These are phyloP conservation scores for Epichloe gansuensis DNA, from an alignment of 2,329 filamentous ascomycete species.

Conservation along the genomic window DNA sequence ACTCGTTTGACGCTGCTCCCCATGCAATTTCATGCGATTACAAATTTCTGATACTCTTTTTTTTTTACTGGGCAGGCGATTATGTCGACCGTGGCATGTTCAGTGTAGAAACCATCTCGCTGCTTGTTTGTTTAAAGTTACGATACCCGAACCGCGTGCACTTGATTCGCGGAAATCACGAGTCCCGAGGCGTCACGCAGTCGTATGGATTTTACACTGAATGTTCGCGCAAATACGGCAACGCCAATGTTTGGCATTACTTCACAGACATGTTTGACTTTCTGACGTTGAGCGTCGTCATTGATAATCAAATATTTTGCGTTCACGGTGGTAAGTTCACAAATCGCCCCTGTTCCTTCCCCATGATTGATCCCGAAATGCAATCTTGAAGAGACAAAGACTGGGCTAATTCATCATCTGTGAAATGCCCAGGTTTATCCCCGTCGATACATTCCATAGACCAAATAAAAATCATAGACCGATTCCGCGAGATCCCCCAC, in stretches of 20 bases:
- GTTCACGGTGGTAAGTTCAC: slow-evolving; percentile 66
- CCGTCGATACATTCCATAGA: slow-evolving; percentile 95
- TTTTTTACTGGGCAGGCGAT: slow-evolving; percentile 47
- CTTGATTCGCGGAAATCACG: slow-evolving; percentile 94
- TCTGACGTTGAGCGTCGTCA: slow-evolving; percentile 88
- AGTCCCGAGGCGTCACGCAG: slow-evolving; percentile 93
- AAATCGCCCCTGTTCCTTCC: neutral
- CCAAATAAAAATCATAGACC: slow-evolving; percentile 98
- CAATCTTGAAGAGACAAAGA: neutral
- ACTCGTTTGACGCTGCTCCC: neutral
- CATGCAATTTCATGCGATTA: neutral
- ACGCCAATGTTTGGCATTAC: slow-evolving; percentile 97
- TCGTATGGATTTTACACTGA: slow-evolving; percentile 99
- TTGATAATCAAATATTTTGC: slow-evolving; percentile 98
- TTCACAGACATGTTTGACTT: slow-evolving; percentile 99
- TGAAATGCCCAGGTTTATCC: slow-evolving; percentile 46
- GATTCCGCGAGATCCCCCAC: slow-evolving; percentile 95
- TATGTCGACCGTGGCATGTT: slow-evolving; percentile 98
- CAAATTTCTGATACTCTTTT: neutral
- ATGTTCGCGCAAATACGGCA: slow-evolving; percentile 94
- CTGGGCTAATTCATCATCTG: too few species aligned
- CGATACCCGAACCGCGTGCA: slow-evolving; percentile 93
- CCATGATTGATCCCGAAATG: neutral
- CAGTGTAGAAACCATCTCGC: slow-evolving; percentile 95
- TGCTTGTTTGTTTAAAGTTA: slow-evolving; percentile 92